Base-by-base conservation (phyloP, 2,329 filamentous ascomycete species). In the Aaosphaeria arxii region DNA sequence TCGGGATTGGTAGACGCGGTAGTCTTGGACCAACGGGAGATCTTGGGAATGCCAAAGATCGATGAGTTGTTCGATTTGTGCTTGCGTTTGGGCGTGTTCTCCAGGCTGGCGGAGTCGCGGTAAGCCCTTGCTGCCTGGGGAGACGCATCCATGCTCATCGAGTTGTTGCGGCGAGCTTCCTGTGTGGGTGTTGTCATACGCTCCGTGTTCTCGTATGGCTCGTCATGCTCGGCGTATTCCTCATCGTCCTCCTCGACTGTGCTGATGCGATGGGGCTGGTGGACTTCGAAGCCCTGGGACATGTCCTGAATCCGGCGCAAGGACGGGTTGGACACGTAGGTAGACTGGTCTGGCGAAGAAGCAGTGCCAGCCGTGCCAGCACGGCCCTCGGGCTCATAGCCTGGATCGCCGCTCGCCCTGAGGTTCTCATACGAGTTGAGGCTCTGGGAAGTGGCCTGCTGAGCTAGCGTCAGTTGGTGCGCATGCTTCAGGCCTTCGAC, bases 21-120 rank as follows among this genome's bases (percentile, higher is more conserved):
- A 2, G 92, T 97, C 73, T 95, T 94, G 0, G 92, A 97, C 94
- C 94, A 99, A 40, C 94, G 84, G 5, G 94, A 97, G 53, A 96
- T 91, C 75, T 95, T 96, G 28, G 91, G 91, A 52, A 74, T 71
- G 43, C 72, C 73, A 47, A 95, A 88, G 77, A 85, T 78, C 0
- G 88, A 89, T 0, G 90, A 94, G 49, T 85, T 84, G 64, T 82
- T 87, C 1, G 89, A 92, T 69, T 95, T 95, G 74, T 95, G 88
- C 74, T 95, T 96, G 69, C 88, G 89, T 55, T 78, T 70, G 7
- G 90, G 89, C 0, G 89, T 95, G 52, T 91, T 89, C 53, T 95
- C 91, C 47, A 84, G 85, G 73, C 88, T 91, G 48, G 80, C 71
- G n/a, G 77, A 74, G 66, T 71, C 62, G 29, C 61, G 57, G 55